Evolutionary conservation across 371 early-diverging fungal species (phyloP), one percentile per base, ranked within the genome.

Genomic region (Chytridiales sp.): DNA sequence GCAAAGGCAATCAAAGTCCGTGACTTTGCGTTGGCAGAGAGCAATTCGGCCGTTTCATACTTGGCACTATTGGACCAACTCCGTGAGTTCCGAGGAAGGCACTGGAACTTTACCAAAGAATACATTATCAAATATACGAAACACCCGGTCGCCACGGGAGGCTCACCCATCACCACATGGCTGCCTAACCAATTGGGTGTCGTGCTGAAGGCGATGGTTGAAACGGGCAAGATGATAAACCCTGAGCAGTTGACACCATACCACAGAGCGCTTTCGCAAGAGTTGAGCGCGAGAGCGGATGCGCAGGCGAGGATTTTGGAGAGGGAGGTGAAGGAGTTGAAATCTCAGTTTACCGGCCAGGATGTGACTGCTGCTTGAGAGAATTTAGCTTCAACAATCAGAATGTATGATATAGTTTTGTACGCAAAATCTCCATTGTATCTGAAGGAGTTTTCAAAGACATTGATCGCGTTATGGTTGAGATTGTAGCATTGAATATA

Each of bases 21-120:
- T 51, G 59, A 53, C 8, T 82, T 67, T 51, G 80, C 82, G 1
- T 29, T 68, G 43, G 52, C 51, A 22, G 73, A 77, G 35, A 41
- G 73, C 9, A 64, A 64, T 22, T 64, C 62, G n/a, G 61, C 66
- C 17, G 89, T 87, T 19, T 67, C 85, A 32, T 89, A 88, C 65
- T 68, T 92, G 22, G 78, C 81, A 1, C 85, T 87, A 31, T 80
- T 93, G n/a, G 92, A 91, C 60, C 89, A 88, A 73, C 84, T 90
- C 35, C 84, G 92, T 35, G 88, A 87, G 24, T 93, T 92, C 75
- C 80, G 93, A 41, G 84, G 86, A 66, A 79, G 92, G 21, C 93
- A 93, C 67, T 93, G 93, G 93, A 81, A 75, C 63, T 88, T 91
- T 63, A 89, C 93, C 35, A 92, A 92, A 69, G 85, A 86, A 66